Conservation (phyloP, 2,329 filamentous ascomycete species). For the Fusarium brevicatenulatum region DNA sequence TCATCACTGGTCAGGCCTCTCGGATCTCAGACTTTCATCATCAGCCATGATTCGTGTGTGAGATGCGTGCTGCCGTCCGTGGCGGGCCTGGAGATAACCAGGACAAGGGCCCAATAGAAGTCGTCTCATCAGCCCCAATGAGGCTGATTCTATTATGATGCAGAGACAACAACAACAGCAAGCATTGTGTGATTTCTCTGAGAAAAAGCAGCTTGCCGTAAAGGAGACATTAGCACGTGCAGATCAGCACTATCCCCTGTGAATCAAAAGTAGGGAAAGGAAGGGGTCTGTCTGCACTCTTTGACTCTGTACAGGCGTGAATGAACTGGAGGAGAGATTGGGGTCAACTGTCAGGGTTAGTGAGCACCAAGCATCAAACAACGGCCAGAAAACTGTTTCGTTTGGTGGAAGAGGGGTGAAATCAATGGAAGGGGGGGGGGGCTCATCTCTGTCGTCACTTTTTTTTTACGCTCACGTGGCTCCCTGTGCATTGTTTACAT, state of each 20-base stretch:
- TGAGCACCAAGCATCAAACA: neutral
- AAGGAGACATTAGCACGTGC: conserved; percentile 4
- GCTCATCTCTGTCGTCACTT: conserved; percentile 28
- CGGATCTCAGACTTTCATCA: conserved; percentile 10
- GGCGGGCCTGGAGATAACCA: conserved; percentile 17
- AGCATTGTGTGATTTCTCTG: neutral
- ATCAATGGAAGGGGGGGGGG: conserved; percentile 23
- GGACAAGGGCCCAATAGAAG: conserved; percentile 11
- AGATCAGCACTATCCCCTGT: conserved; percentile 2
- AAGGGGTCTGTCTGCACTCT: neutral
- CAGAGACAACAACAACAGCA: conserved; percentile 9
- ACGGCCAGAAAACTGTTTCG: conserved; percentile 15
- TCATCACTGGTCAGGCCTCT: conserved; percentile 1
- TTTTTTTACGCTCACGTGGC: conserved; percentile 34
- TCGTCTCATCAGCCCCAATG: conserved; percentile 25
- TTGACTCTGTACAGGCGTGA: neutral
- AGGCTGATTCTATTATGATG: conserved; percentile 25
- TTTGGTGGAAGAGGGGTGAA: conserved; percentile 42
- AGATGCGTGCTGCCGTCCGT: conserved; percentile 19
- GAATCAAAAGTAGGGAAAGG: neutral
- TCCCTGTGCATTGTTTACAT: conserved; percentile 22
- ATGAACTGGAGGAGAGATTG: conserved; percentile 24
- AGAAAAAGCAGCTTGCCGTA: neutral
- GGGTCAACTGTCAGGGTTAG: conserved; percentile 16
- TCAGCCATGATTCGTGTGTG: conserved; percentile 18